These are phyloP conservation scores for Salvia sclarea DNA, from an alignment of 305 asterid species.

Conservation along the genomic window DNA sequence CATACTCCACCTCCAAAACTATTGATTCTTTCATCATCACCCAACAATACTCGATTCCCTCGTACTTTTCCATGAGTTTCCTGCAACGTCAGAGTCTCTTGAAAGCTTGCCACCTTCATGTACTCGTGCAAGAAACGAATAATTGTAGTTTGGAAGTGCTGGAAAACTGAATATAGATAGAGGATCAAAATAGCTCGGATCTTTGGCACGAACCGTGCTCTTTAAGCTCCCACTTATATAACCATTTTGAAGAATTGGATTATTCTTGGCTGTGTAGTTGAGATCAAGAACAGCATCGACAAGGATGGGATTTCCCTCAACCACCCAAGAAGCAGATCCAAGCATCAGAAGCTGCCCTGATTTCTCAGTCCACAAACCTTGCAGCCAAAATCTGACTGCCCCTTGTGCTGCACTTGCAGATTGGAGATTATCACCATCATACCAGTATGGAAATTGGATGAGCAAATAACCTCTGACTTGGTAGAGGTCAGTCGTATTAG, in stretches of 20 bases:
- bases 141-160: conserved; percentile 33
- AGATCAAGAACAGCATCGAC: conserved; percentile 54
- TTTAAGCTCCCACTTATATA: conserved; percentile 49
- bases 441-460: conserved; percentile 24
- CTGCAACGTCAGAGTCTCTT: conserved; percentile 22
- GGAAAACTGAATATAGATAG: conserved; percentile 44
- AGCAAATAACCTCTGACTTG: conserved; percentile 38
- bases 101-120: not conserved
- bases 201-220: conserved; percentile 35
- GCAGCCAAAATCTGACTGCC: conserved; percentile 33
- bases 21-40: not conserved
- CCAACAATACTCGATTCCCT: conserved; percentile 33
- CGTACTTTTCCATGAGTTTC: conserved; percentile 32
- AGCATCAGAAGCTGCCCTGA: conserved; percentile 57
- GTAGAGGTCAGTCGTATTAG: conserved; percentile 40
- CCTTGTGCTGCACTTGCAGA: not conserved
- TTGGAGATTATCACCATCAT: not conserved
- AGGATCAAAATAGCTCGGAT: conserved; percentile 45
- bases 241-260: conserved; percentile 40
- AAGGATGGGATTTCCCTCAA: conserved; percentile 28
- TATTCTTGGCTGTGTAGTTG: conserved; percentile 32
- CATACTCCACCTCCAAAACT: conserved; percentile 43
- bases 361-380: conserved; percentile 60
- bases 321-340: conserved; percentile 41
- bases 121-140: conserved; percentile 37